Evolutionary conservation across 192 early-diverging fungal species (phyloP).

Genomic region (Backusella mclennaniae): DNA sequence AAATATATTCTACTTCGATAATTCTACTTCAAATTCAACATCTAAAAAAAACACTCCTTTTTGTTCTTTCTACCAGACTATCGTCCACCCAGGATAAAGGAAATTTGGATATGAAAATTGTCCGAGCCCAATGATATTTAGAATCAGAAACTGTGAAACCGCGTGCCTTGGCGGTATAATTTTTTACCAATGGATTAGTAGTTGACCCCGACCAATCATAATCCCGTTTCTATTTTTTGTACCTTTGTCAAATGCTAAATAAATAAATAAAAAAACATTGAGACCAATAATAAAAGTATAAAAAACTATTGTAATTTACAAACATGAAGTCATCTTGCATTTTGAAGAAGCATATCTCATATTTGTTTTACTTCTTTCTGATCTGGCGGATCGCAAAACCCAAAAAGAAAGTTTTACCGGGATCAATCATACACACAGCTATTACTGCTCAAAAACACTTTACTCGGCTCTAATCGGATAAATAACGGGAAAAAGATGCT

Average conservation of each 20-base stretch:
- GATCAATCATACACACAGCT: neutral
- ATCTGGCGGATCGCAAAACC: neutral
- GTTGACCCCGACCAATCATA: neutral
- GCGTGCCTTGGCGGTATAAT: neutral
- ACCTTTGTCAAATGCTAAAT: conserved; percentile 3
- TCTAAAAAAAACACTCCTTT: neutral
- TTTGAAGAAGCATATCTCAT: neutral
- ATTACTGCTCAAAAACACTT: neutral
- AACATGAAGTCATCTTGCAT: neutral
- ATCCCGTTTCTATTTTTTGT: neutral
- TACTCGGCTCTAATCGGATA: neutral
- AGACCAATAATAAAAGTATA: neutral
- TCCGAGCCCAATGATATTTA: neutral
- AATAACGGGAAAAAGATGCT: neutral
- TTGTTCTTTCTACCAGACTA: neutral
- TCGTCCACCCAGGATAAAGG: neutral
- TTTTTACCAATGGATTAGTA: conserved; percentile 2
- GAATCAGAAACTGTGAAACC: conserved; percentile 3
- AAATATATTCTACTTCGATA: neutral
- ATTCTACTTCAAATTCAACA: neutral
- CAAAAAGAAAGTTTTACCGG: neutral
- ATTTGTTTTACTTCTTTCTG: neutral
- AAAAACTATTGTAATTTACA: neutral
- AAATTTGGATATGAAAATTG: neutral
- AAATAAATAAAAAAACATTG: neutral